phyloP scores from a whole-genome alignment of 345 rosid species.

The Anastatica hierochuntica region DNA sequence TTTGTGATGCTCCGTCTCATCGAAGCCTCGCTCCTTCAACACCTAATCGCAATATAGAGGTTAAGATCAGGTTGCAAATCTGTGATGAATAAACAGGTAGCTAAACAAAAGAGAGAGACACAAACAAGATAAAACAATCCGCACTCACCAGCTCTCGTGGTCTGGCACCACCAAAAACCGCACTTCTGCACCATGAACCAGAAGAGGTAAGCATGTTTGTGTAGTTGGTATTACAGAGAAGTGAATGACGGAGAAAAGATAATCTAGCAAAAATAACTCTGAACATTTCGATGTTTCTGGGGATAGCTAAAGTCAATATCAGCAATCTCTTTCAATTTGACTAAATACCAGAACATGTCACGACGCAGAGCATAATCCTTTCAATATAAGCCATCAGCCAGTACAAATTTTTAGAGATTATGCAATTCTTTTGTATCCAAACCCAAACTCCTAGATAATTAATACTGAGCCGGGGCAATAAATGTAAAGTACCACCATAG shows the following conservation, averaged over 20 bases:
- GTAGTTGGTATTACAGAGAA: slow-evolving; percentile 1
- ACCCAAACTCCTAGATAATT: neutral
- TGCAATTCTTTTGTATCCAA: slow-evolving; percentile 1
- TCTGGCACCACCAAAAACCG: slow-evolving; percentile 75
- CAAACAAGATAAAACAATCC: slow-evolving; percentile 15
- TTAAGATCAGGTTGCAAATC: slow-evolving; percentile 9
- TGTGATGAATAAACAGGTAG: slow-evolving; percentile 1
- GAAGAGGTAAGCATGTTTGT: slow-evolving; percentile 1
- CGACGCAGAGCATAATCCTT: slow-evolving; percentile 10
- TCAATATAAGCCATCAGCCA: neutral
- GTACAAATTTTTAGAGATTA: neutral
- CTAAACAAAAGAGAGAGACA: neutral
- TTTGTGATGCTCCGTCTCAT: slow-evolving; percentile 34
- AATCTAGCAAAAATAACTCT: neutral
- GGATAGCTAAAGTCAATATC: neutral
- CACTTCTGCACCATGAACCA: slow-evolving; percentile 44
- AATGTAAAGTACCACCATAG: neutral
- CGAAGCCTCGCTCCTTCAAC: slow-evolving; percentile 59
- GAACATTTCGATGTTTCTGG: slow-evolving; percentile 1
- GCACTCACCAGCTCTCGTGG: slow-evolving; percentile 70
- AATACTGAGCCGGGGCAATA: neutral
- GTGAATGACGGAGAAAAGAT: neutral
- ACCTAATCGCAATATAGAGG: slow-evolving; percentile 34
- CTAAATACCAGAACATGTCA: neutral
- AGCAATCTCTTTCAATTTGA: slow-evolving; percentile 1